These are phyloP conservation scores for Pinus albicaulis DNA, from an alignment of 75 land plant species.

Conservation along the genomic window DNA sequence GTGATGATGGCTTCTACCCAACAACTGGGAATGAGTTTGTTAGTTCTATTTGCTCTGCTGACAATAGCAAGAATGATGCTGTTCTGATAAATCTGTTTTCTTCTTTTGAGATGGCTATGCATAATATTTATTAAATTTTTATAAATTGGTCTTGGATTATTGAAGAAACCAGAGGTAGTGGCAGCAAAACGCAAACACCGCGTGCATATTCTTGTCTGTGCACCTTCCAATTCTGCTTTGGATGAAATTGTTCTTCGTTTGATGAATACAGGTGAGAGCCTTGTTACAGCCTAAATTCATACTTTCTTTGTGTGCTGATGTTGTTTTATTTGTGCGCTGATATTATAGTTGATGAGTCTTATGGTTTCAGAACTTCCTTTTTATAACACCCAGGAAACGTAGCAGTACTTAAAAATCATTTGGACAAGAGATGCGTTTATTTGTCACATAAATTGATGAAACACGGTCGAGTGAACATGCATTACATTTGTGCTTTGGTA, in stretches of 20 bases:
- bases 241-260: conserved; percentile 96
- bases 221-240: conserved; percentile 97
- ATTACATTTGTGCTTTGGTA: no score
- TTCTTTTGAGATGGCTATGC: neutral
- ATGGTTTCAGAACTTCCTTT: neutral
- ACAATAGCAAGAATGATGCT: neutral
- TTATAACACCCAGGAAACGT: no score
- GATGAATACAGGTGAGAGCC: conserved; percentile 57
- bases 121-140: neutral
- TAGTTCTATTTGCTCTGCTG: conserved; percentile 10
- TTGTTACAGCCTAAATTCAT: neutral
- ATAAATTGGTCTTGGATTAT: neutral
- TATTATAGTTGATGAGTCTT: neutral
- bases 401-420: no score
- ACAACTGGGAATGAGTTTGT: conserved; percentile 85
- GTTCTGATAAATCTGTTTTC: neutral
- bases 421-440: no score
- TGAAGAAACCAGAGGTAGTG: conserved; percentile 85
- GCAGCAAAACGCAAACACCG: conserved; percentile 77
- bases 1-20: conserved; percentile 89
- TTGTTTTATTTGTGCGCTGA: neutral
- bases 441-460: no score
- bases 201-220: conserved; percentile 94
- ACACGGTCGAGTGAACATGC: no score
- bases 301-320: neutral